Conservation (phyloP, 352 stramenopile genomes). For the Phytopythium kandeliae region DNA sequence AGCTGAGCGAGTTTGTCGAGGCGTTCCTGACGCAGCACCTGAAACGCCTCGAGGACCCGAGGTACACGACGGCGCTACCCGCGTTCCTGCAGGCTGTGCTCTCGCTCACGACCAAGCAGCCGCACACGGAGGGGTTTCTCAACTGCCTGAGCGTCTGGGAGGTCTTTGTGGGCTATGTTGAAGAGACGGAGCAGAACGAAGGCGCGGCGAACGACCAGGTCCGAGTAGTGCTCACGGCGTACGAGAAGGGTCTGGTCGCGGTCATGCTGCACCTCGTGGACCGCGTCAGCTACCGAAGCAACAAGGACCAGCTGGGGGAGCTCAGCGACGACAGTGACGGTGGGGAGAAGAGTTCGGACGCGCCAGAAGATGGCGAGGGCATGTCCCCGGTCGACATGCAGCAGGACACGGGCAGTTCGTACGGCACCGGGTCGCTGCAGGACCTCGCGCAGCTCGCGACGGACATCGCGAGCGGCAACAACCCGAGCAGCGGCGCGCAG, state of each 20-base stretch:
- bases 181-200: conserved; percentile 72
- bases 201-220: conserved; percentile 44
- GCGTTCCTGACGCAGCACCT: conserved; percentile 70
- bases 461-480: conserved; percentile 30
- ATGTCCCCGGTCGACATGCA: conserved; percentile 31
- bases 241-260: conserved; percentile 60
- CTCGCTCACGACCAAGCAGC: conserved; percentile 60
- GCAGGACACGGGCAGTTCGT: conserved; percentile 17
- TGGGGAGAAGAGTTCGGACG: conserved; percentile 6
- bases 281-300: conserved; percentile 57
- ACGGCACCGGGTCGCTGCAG: conserved; percentile 55
- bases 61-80: conserved; percentile 38
- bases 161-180: conserved; percentile 77
- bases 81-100: conserved; percentile 56
- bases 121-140: conserved; percentile 64
- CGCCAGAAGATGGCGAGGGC: conserved; percentile 32
- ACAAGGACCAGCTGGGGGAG: conserved; percentile 57
- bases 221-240: conserved; percentile 43
- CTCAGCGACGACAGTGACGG: conserved; percentile 44
- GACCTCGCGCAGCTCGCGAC: conserved; percentile 64
- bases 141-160: conserved; percentile 82
- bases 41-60: conserved; percentile 56
- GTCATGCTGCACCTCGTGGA: conserved; percentile 82
- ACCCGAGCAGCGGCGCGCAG: conserved; percentile 10
- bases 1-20: conserved; percentile 72